Evolutionary conservation across 495 filamentous ascomycete species (phyloP).

Genomic region (Echria macrotheca): DNA sequence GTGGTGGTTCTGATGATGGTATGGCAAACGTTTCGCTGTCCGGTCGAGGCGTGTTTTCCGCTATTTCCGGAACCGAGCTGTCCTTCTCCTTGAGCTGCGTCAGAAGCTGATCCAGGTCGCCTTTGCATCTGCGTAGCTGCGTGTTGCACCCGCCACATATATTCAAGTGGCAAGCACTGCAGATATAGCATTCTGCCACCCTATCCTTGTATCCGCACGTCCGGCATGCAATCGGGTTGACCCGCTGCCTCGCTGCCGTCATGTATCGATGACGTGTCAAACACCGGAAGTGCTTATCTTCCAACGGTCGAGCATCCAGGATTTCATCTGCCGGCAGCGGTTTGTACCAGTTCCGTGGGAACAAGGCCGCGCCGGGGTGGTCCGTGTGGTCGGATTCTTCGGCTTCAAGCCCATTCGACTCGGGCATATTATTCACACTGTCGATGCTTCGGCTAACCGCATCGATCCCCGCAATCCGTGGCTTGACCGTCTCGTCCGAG

Average conservation of each 20-base stretch:
- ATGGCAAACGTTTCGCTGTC: constrained; percentile 9
- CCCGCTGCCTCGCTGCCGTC: constrained; percentile 23
- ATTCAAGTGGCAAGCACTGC: constrained; percentile 26
- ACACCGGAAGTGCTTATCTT: constrained; percentile 20
- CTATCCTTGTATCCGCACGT: constrained; percentile 27
- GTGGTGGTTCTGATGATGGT: constrained; percentile 2
- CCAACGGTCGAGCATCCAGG: constrained; percentile 22
- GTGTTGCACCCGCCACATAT: constrained; percentile 18
- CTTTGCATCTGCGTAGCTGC: constrained; percentile 10
- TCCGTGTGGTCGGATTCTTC: constrained; percentile 17
- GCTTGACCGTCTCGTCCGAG: constrained; percentile 17
- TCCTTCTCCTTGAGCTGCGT: constrained; percentile 12
- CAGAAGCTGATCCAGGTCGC: constrained; percentile 19
- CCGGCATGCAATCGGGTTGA: constrained; percentile 25
- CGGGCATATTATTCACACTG: not conserved
- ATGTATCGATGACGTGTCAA: constrained; percentile 25
- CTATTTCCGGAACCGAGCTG: not conserved
- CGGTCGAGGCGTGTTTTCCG: constrained; percentile 4
- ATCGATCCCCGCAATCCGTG: not conserved
- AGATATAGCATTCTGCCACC: constrained; percentile 21
- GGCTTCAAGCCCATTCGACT: constrained; percentile 5
- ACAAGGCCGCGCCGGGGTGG: constrained; percentile 27
- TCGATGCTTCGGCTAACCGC: not conserved
- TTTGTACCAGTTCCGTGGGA: constrained; percentile 25
- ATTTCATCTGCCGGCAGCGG: constrained; percentile 17